Evolutionary conservation across 805 yeast species (phyloP), one percentile per base, ranked within the genome.

Genomic region (Gaillardinia entomophila): DNA sequence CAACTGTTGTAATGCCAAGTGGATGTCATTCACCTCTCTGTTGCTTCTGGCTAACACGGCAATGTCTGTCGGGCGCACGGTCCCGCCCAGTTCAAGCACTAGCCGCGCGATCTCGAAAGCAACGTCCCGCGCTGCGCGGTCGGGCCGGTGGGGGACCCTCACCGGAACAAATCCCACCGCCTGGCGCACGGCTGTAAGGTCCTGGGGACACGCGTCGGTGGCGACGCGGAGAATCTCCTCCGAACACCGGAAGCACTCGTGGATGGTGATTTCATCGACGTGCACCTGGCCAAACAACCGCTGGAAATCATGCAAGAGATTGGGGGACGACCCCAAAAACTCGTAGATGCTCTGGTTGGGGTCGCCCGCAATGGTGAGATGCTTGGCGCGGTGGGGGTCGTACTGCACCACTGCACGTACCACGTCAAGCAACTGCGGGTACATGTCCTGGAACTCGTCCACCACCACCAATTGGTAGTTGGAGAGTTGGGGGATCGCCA

Each of bases 391-490:
- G 12, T 17, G 24, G 3, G 37, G 50, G 4, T 27, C 19, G 38
- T 63, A 61, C 0, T 66, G 41, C 2, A 74, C 55, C 1, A 62
- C 48, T 4, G 52, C 47, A 27, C 46, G 41, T 3, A 79, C 55
- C 2, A 82, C 49, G 13, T 64, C 62, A 16, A 73, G 45, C 14
- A 81, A 55, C 7, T 62, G 63, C 0, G 71, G 69, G 40, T 77
- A 73, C 49, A 82, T 64, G 52, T 83, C 90, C 49, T 83, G 90
- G 46, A 77, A 79, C 49, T 83, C 90, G 55, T 83, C 90, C 10
- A 82, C 77, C 1, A 83, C 52, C 0, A 79, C 63, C 2, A 51
- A 63, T 31, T 50, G 54, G 34, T 53, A 56, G 11, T 43, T 40
- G 4, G 42, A 39, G 26, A 65, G 29, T 22, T 49, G 50, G 2